Evolutionary conservation across 331 rosid species (phyloP).

Genomic region (Malus hybrid): DNA sequence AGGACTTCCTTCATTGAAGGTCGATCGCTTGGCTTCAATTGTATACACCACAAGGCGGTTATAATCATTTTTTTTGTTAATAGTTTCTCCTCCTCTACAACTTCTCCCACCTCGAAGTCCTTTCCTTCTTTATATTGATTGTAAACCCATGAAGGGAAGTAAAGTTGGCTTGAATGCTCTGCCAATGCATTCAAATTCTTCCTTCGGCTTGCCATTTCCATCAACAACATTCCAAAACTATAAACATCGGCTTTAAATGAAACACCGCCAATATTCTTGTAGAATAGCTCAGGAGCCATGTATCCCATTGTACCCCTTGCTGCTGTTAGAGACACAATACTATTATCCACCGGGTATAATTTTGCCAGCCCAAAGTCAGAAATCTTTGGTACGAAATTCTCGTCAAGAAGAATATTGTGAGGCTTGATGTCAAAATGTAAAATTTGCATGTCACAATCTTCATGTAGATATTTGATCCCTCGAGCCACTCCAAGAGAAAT

Average conservation of each 20-base stretch:
- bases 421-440: constrained; percentile 8
- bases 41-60: not conserved
- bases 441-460: constrained; percentile 1
- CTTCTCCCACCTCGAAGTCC: not conserved
- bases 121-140: not conserved
- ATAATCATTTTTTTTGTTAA: not conserved
- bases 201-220: not conserved
- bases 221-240: not conserved
- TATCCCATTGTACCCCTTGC: no score
- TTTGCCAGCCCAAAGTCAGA: constrained; percentile 10
- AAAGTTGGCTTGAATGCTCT: not conserved
- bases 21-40: not conserved
- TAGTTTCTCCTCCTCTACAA: not conserved
- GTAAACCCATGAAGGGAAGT: not conserved
- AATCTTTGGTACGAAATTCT: constrained; percentile 3
- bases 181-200: not conserved
- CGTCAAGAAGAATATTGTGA: not conserved
- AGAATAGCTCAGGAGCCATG: no score
- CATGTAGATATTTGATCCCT: constrained; percentile 12
- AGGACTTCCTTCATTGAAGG: not conserved
- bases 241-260: not conserved
- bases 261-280: not conserved
- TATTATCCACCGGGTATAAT: not conserved
- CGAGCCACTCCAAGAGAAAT: constrained; percentile 4
- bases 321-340: no score